Base-by-base conservation (phyloP, 139 green algal species). In the Coelastrella sp. region DNA sequence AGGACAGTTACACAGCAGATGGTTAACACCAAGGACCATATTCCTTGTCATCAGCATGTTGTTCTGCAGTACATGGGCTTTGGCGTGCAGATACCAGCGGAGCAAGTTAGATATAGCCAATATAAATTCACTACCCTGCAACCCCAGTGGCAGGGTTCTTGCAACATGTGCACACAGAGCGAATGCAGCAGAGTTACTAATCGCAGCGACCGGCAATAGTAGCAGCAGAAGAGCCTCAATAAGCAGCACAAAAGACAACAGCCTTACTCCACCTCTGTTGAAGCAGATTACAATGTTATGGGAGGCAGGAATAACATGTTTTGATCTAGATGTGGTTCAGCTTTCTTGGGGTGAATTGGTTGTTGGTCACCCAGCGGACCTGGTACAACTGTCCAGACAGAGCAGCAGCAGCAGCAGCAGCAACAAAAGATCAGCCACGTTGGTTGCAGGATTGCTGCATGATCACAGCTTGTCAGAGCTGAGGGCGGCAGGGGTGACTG, bases 281-380 rank as follows among this genome's bases (percentile, higher is more conserved):
- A 7, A 76, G 17, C 67, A 76, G 37, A 76, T 76, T 35, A 76
- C 37, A 17, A 21, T 19, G 8, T 37, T 76, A 13, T 76, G 67
- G 67, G 19, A 25, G 17, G 17, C n/a, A 9, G 37, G 67, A 5
- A 30, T 76, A 6, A 76, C 35, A 30, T 76, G 67, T 15, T 76
- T 76, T 51, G 67, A 76, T 19, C 41, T 76, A 17, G 67, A 76
- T 76, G 67, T 76, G 15, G 67, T 76, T 35, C 67, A 76, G 37
- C 67, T 76, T 35, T 43, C 67, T 53, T 35, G 67, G 6, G 67
- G 37, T 5, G 67, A 76, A 25, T 32, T 76, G 27, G 35, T 76
- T 27, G 41, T 43, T 32, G 67, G 67, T 30, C 67, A 76, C 35
- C 67, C 67, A 76, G 67, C 41, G n/a, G 41, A 79, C n/a, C n/a